Base-by-base conservation (phyloP, 75 land plant species). In the Gnetum montanum region DNA sequence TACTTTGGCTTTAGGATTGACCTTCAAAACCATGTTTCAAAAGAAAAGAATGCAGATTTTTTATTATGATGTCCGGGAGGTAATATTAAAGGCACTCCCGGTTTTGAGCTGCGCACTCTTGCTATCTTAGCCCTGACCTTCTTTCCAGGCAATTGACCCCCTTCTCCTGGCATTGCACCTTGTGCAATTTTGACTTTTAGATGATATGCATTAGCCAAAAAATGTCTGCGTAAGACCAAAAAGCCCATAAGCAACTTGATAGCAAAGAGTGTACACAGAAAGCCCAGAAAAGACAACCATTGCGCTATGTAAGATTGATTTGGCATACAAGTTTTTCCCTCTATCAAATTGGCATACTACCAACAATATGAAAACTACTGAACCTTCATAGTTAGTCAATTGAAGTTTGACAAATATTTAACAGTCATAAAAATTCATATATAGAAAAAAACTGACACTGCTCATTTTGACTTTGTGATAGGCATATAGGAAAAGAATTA, bases 101-200 rank as follows among this genome's bases (percentile, higher is more conserved):
- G 85, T 44, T 89, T 89, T 4, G 96, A 95, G 54, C 81, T 95
- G 22, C 99, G 73, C 13, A 90, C 60, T 26, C 76, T 69, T 36
- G 96, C 99, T 71, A 95, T 95, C 47, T 95, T 85, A 45, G 85
- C 85, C 59, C 88, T 95, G 36, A 95, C 96, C 81, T 95, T 95
- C 43, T 95, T 89, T 93, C 99, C 99, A 47, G 99, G 99, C 28
- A 95, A 54, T 67, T 95, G 96, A 8, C 99, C 99, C 12, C 99
- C 99, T 78, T 89, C 96, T 26, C 99, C 99, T 60, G n/a, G n/a
- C 36, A 89, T 95, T 48, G 99, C 96, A 22, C 99, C 99, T 77
- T 95, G 96, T 12, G 99, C 99, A 95, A 95, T 86, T 71, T 95
- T 95, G 36, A 95, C 90, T 63, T 95, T 91, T 43, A 95, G 50